Evolutionary conservation across 371 early-diverging fungal genomes (phyloP), one percentile per base, ranked within the genome.

Genomic region (Phascolomyces articulosus): DNA sequence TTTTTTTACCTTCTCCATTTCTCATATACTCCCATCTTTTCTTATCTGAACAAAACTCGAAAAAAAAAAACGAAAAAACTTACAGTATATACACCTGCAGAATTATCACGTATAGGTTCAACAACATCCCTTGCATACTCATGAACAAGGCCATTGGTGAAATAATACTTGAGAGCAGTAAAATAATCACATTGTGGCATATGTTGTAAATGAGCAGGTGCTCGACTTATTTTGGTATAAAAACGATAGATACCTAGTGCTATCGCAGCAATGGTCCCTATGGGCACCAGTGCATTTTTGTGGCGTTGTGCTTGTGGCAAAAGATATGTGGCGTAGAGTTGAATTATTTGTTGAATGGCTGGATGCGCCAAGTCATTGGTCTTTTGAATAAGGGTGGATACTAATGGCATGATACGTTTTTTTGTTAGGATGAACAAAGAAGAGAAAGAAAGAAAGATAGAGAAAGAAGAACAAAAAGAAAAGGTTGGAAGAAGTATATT

Each of bases 51-150:
- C n/a, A n/a, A n/a, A n/a, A n/a, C n/a, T n/a, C n/a, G n/a, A n/a
- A n/a, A n/a, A n/a, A n/a, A n/a, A n/a, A n/a, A n/a, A n/a, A n/a
- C n/a, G n/a, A n/a, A 34, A 11, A 34, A 34, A 21, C 56, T 38
- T 68, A 68, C 69, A 28, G 63, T 20, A 28, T 48, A 64, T 2
- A 62, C 57, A 23, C 64, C 64, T 21, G 34, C 4, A 6, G 48
- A n/a, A 24, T 44, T n/a, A 15, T 38, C 7, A 16, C 60, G 54
- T 2, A 54, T 28, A 8, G 69, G 69, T 2, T 51, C 28, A 41
- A 55, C 48, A 38, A 64, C 31, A 40, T 64, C 51, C 1, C 53
- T 49, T 20, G 63, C 58, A 56, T 44, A 60, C 23, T 64, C 34
- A 24, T 56, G n/a, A 4, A 56, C 55, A 21, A 58, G 31, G n/a